Percentiles rank a stretch among this genome's conserved stretches.
phyloP scores from a whole-genome alignment of 2,329 filamentous ascomycete species.

The Didymella arachidicola region DNA sequence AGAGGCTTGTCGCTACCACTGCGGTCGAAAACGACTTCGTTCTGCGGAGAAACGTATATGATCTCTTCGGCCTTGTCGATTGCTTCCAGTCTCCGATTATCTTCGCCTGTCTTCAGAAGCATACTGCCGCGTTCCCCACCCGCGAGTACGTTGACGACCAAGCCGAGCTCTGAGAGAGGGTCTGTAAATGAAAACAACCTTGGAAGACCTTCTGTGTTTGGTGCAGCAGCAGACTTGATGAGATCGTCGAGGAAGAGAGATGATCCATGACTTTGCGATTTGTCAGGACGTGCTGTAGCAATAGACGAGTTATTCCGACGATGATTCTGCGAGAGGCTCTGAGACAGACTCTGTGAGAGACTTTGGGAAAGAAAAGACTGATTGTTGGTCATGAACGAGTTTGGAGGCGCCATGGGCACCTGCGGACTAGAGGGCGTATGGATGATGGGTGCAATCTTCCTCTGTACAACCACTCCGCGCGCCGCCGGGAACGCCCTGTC shows the following conservation, averaged over 20 bases:
- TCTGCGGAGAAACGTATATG: conserved; percentile 76
- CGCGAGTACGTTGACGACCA: conserved; percentile 67
- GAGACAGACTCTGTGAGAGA: conserved; percentile 65
- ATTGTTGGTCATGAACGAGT: conserved; percentile 74
- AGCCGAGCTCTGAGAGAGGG: conserved; percentile 82
- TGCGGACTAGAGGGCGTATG: conserved; percentile 48
- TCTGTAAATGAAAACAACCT: conserved; percentile 84
- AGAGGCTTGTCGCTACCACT: conserved; percentile 59
- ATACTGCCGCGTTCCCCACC: conserved; percentile 40
- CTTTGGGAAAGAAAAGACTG: conserved; percentile 61
- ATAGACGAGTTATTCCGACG: conserved; percentile 42
- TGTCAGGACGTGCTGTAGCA: conserved; percentile 32
- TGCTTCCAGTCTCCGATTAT: conserved; percentile 57
- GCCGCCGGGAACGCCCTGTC: conserved; percentile 85
- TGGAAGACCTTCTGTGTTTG: conserved; percentile 65
- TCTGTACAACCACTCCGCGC: conserved; percentile 83
- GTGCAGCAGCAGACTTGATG: conserved; percentile 32
- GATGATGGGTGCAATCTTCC: conserved; percentile 68
- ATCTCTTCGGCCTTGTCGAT: conserved; percentile 83
- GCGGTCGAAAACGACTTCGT: conserved; percentile 61
- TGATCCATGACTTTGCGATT: conserved; percentile 33
- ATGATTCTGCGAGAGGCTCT: conserved; percentile 47
- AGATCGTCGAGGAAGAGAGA: conserved; percentile 45
- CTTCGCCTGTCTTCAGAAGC: conserved; percentile 41
- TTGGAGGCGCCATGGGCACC: conserved; percentile 70